phyloP scores from a whole-genome alignment of 208 protist species.

The Trypanosoma boissoni region DNA sequence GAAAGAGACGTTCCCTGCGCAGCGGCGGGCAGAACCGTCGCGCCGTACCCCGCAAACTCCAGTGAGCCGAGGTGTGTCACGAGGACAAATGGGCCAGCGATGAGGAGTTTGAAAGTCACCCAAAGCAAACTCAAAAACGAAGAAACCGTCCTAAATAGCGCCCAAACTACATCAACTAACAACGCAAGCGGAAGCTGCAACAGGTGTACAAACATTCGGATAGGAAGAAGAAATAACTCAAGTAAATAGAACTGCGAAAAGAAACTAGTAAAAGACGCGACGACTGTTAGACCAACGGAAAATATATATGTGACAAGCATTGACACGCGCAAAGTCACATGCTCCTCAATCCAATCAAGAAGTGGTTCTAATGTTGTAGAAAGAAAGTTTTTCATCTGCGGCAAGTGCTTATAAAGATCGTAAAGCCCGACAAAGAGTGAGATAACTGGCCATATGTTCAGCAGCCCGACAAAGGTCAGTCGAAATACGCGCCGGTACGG shows the following conservation, averaged over 20 bases:
- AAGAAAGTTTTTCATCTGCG: slow-evolving; percentile 67
- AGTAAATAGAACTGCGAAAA: slow-evolving; percentile 59
- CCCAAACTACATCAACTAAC: slow-evolving; percentile 45
- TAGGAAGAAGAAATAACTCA: slow-evolving; percentile 33
- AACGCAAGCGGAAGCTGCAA: slow-evolving; percentile 47
- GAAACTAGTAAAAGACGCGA: slow-evolving; percentile 46
- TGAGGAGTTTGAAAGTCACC: slow-evolving; percentile 43
- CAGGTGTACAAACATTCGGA: slow-evolving; percentile 18
- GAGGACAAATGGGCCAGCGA: slow-evolving; percentile 53
- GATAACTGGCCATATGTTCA: slow-evolving; percentile 72
- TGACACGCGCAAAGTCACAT: slow-evolving; percentile 67
- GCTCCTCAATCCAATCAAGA: slow-evolving; percentile 54
- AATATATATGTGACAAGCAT: slow-evolving; percentile 77
- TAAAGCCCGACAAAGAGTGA: slow-evolving; percentile 73
- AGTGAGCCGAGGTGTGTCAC: slow-evolving; percentile 39
- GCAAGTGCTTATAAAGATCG: slow-evolving; percentile 82
- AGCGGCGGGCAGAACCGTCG: slow-evolving; percentile 29
- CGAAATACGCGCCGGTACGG: slow-evolving; percentile 64
- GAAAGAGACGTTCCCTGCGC: slow-evolving; percentile 45
- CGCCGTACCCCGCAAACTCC: slow-evolving; percentile 15
- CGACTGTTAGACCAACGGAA: slow-evolving; percentile 56
- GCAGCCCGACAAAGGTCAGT: slow-evolving; percentile 48
- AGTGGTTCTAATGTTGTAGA: slow-evolving; percentile 54
- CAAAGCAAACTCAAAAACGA: slow-evolving; percentile 37
- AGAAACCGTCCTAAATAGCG: slow-evolving; percentile 23